phyloP scores from a whole-genome alignment of 176 grass and related monocot species.

The Chrysopogon serrulatus region DNA sequence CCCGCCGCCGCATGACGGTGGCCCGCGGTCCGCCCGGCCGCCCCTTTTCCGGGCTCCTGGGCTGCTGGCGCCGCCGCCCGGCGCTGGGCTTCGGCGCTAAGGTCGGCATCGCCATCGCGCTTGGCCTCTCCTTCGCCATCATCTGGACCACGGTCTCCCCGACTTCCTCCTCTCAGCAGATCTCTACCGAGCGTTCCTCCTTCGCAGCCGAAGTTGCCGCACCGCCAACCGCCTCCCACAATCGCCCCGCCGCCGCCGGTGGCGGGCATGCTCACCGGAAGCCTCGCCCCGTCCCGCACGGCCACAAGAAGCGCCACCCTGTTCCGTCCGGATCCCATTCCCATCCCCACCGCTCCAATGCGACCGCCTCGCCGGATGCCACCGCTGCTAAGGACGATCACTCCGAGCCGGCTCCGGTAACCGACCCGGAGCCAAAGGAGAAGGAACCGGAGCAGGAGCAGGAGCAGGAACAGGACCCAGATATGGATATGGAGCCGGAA shows the following conservation, averaged over 20 bases:
- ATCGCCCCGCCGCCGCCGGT: not conserved
- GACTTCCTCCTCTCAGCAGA: slow-evolving; percentile 53
- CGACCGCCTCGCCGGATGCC: slow-evolving; percentile 23
- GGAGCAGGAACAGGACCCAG: slow-evolving; percentile 20
- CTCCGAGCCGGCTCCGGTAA: slow-evolving; percentile 5
- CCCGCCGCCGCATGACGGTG: slow-evolving; percentile 57
- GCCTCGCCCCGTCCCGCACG: not conserved
- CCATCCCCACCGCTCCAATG: slow-evolving; percentile 29
- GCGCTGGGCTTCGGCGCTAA: slow-evolving; percentile 72
- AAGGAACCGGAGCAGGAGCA: slow-evolving; percentile 34
- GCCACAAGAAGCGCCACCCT: slow-evolving; percentile 39
- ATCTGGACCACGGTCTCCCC: slow-evolving; percentile 72
- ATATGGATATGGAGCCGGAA: slow-evolving; percentile 41
- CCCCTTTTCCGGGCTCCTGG: slow-evolving; percentile 27
- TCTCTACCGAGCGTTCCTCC: slow-evolving; percentile 67
- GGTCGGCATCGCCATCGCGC: slow-evolving; percentile 66
- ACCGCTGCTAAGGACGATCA: slow-evolving; percentile 31
- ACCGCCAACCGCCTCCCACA: slow-evolving; percentile 22
- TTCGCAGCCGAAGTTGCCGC: slow-evolving; percentile 61
- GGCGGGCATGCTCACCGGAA: slow-evolving; percentile 32
- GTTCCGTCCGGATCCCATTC: slow-evolving; percentile 24
- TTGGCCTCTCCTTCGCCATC: slow-evolving; percentile 81
- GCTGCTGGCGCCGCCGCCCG: slow-evolving; percentile 50
- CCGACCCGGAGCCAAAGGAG: slow-evolving; percentile 2
- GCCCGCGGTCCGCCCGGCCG: slow-evolving; percentile 28